Conservation (phyloP, 805 yeast genomes). For the Alloascoidea africana region DNA sequence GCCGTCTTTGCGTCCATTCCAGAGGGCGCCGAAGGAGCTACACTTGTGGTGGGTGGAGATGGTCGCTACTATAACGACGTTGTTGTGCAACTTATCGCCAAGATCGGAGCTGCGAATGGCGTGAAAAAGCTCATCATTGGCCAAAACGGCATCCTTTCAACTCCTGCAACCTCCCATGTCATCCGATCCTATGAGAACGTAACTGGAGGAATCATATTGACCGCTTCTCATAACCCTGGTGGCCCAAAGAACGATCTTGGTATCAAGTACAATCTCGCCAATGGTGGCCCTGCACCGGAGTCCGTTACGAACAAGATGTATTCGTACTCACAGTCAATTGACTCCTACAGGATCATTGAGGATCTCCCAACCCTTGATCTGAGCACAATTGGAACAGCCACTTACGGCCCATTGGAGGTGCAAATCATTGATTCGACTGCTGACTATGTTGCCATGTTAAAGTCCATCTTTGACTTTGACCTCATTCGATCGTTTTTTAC, state of each 20-base stretch:
- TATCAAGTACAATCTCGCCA: constrained; percentile 84
- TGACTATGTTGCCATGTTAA: constrained; percentile 67
- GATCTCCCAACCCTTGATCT: constrained; percentile 57
- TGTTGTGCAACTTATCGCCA: constrained; percentile 68
- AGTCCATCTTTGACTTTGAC: constrained; percentile 76
- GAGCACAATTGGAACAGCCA: constrained; percentile 32
- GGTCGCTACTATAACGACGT: constrained; percentile 83
- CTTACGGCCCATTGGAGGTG: constrained; percentile 47
- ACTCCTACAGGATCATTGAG: constrained; percentile 40
- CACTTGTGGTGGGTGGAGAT: constrained; percentile 90
- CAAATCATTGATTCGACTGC: constrained; percentile 74
- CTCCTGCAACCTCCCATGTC: constrained; percentile 94
- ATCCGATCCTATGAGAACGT: constrained; percentile 54
- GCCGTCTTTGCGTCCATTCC: constrained; percentile 78
- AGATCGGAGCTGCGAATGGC: constrained; percentile 85
- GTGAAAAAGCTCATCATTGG: constrained; percentile 78
- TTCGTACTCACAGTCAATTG: constrained; percentile 45
- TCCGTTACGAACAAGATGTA: constrained; percentile 78
- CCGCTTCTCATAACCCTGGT: constrained; percentile 97
- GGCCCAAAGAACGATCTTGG: constrained; percentile 89
- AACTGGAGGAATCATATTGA: constrained; percentile 91
- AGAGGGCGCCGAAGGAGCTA: constrained; percentile 63
- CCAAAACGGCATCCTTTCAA: constrained; percentile 74
- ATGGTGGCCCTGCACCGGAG: constrained; percentile 99
- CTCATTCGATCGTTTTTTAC: constrained; percentile 59